Evolutionary conservation across 78 protist species (phyloP).

Genomic region (Bodo saltans): DNA sequence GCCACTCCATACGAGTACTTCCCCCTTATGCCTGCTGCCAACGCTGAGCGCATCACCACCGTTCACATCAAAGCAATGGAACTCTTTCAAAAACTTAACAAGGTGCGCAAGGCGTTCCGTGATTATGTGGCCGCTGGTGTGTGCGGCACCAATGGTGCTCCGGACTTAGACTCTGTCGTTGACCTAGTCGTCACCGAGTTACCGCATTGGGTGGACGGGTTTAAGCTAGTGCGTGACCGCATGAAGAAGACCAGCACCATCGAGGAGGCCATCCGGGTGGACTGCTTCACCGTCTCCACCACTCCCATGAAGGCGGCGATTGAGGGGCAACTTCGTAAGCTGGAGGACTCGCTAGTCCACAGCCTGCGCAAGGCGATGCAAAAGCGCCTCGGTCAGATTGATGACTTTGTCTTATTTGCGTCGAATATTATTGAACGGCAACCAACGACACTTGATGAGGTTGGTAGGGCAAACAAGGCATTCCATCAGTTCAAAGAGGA

Average conservation of each 20-base stretch:
- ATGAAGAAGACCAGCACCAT: constrained; percentile 45
- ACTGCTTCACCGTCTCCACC: constrained; percentile 49
- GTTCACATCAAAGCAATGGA: constrained; percentile 46
- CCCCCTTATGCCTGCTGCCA: constrained; percentile 42
- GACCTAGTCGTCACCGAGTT: constrained; percentile 10
- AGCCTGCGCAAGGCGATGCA: constrained; percentile 10
- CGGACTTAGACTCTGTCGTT: not conserved
- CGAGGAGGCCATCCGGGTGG: constrained; percentile 23
- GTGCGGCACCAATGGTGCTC: not conserved
- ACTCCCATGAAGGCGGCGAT: constrained; percentile 43
- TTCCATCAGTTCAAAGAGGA: not conserved
- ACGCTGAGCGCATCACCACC: not conserved
- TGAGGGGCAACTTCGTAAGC: constrained; percentile 30
- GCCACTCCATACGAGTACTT: constrained; percentile 26
- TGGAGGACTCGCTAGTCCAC: constrained; percentile 36
- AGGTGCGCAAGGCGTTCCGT: constrained; percentile 7
- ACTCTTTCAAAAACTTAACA: constrained; percentile 29
- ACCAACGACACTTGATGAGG: constrained; percentile 43
- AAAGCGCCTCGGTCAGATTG: not conserved
- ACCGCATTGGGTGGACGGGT: constrained; percentile 44
- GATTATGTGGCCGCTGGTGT: constrained; percentile 49
- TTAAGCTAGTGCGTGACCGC: constrained; percentile 31
- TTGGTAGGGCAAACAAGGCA: constrained; percentile 33
- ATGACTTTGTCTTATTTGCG: constrained; percentile 8
- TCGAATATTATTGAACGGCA: constrained; percentile 4